Base-by-base conservation (phyloP, 1,284 basidiomycete species). In the Tilletia walkeri region DNA sequence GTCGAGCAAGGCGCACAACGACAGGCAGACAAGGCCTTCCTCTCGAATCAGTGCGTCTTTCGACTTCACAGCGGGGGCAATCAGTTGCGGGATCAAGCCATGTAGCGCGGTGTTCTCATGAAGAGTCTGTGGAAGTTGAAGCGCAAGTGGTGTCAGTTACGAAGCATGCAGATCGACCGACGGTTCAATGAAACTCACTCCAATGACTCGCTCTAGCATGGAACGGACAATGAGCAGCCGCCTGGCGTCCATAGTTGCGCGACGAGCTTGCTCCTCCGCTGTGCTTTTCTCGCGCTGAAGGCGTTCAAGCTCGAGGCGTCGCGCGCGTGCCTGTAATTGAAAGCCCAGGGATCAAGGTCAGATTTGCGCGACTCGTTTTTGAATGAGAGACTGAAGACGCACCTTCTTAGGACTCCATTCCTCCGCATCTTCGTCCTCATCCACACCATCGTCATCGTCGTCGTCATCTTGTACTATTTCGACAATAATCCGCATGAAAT, bases 31-130 rank as follows among this genome's bases (percentile, higher is more conserved):
- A 14, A 97, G 87, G 0, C 94, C 95, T 76, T 92, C 90, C 84
- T 95, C 93, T 45, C 95, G 88, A 63, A 98, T 87, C 0, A 87
- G 86, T 1, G 91, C 87, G 73, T 95, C 92, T 84, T 94, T 95
- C 73, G 92, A 89, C 78, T 90, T 90, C 45, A 98, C 92, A 0
- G 93, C 89, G 0, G 95, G 95, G 41, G 96, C 89, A 76, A 98
- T 93, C 34, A 98, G 86, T 78, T 97, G 93, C 1, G 90, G 89
- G 1, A 98, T 86, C 48, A 98, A 88, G 45, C 95, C 95, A 80
- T 95, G 91, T 63, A 98, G 86, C 0, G 92, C 94, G 1, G 93
- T 93, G 84, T 98, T 95, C 77, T 97, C 94, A 81, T 95, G 92
- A 72, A 98, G 91, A 93, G 79, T 63, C 59, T 63, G 36, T 3